Conservation (phyloP, 768 basidiomycete species). For the Gautieria morchelliformis region DNA sequence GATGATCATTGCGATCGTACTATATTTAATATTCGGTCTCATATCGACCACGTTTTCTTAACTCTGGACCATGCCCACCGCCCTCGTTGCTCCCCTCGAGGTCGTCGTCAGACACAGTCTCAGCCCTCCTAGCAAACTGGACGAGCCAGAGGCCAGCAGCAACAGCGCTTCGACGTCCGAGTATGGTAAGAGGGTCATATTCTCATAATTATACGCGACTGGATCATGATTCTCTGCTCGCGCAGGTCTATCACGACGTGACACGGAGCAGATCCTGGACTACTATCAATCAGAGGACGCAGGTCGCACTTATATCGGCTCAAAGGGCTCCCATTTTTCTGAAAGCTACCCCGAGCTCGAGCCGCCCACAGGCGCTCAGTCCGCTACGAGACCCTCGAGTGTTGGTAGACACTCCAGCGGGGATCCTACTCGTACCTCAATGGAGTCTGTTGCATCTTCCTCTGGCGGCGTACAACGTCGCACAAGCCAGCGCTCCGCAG, state of each 20-base stretch:
- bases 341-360: not conserved
- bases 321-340: not conserved
- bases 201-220: not conserved
- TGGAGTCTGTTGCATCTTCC: conserved; percentile 2
- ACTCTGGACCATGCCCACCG: too few relatives aligned
- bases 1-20: too few relatives aligned
- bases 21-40: too few relatives aligned
- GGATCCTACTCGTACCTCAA: not conserved
- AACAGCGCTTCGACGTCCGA: not conserved
- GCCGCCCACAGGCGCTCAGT: not conserved
- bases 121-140: not conserved
- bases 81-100: not conserved
- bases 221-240: not conserved
- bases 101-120: not conserved
- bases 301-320: conserved; percentile 10
- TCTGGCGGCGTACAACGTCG: conserved; percentile 27
- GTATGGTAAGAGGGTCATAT: not conserved
- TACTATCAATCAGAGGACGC: conserved; percentile 51
- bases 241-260: conserved; percentile 17
- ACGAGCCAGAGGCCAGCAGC: not conserved
- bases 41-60: too few relatives aligned
- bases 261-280: conserved; percentile 37
- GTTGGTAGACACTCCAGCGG: not conserved
- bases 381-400: not conserved
- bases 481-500: conserved; percentile 46